Percentiles rank a stretch among this genome's conserved stretches.
Evolutionary conservation across 1,139 yeast species (phyloP).

Genomic region (Taiozyma sp.): DNA sequence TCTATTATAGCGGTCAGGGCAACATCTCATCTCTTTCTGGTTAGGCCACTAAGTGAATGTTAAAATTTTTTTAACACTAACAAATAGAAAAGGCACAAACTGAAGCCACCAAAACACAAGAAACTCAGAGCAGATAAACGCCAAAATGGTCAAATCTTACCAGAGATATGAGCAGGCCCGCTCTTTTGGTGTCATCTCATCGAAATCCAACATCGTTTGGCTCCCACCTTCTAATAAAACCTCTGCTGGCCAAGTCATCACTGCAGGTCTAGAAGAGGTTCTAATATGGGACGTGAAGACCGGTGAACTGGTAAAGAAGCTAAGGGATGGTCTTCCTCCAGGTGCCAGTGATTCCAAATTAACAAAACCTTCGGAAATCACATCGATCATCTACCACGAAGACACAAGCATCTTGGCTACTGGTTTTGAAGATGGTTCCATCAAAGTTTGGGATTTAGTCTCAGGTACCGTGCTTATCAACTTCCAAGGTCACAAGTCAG

Average conservation of each 20-base stretch:
- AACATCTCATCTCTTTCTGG: not conserved
- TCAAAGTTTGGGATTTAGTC: constrained; percentile 88
- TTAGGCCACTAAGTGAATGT: not conserved
- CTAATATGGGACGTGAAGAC: constrained; percentile 91
- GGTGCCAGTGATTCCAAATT: constrained; percentile 69
- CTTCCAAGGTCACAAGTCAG: constrained; percentile 83
- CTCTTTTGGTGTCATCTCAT: constrained; percentile 79
- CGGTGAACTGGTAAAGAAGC: constrained; percentile 57
- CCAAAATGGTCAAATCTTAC: constrained; percentile 83
- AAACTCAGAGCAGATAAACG: not conserved
- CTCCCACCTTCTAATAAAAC: constrained; percentile 45
- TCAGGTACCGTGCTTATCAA: constrained; percentile 72
- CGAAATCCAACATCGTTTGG: constrained; percentile 69
- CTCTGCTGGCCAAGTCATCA: constrained; percentile 62
- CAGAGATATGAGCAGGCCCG: constrained; percentile 83
- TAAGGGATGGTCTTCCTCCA: constrained; percentile 64
- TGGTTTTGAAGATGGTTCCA: constrained; percentile 85
- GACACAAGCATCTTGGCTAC: constrained; percentile 73
- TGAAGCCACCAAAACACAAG: not conserved
- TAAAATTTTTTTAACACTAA: not conserved
- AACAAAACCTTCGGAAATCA: constrained; percentile 54
- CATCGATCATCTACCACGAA: constrained; percentile 52
- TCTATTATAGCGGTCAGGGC: not conserved
- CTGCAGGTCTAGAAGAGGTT: constrained; percentile 83
- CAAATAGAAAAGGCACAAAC: not conserved